Percentiles rank a stretch among this genome's conserved stretches.
Conservation (phyloP, 148 eudicot genomes). For the Talinum fruticosum region DNA sequence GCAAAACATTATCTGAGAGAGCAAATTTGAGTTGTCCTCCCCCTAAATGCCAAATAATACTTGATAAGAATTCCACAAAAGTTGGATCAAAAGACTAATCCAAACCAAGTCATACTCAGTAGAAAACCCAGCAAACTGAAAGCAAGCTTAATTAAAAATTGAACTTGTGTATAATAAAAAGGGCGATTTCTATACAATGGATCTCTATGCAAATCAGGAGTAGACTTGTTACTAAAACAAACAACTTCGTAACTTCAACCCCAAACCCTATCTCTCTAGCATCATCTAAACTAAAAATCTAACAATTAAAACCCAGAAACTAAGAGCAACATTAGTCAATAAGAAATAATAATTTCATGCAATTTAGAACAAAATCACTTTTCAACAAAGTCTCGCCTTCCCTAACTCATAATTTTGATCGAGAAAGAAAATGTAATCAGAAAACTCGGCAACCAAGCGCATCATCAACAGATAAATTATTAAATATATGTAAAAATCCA, state of each 20-base stretch:
- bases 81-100: background rate
- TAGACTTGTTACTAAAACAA: background rate
- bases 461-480: background rate
- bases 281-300: background rate
- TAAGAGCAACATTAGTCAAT: background rate
- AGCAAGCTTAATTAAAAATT: conserved; percentile 1
- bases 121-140: conserved; percentile 2
- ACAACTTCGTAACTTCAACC: background rate
- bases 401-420: background rate
- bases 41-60: background rate
- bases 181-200: conserved; percentile 3
- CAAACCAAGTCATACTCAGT: conserved; percentile 8
- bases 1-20: background rate
- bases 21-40: background rate
- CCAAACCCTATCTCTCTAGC: background rate
- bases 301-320: background rate
- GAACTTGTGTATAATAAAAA: background rate
- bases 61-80: background rate
- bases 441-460: background rate
- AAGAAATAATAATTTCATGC: conserved; percentile 12
- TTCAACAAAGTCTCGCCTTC: background rate
- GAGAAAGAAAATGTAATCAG: background rate
- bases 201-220: background rate
- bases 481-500: background rate
- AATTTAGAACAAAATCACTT: conserved; percentile 4